Evolutionary conservation across 2,329 filamentous ascomycete species (phyloP), one percentile per base, ranked within the genome.

Genomic region (Paracoccidioides brasiliensis): DNA sequence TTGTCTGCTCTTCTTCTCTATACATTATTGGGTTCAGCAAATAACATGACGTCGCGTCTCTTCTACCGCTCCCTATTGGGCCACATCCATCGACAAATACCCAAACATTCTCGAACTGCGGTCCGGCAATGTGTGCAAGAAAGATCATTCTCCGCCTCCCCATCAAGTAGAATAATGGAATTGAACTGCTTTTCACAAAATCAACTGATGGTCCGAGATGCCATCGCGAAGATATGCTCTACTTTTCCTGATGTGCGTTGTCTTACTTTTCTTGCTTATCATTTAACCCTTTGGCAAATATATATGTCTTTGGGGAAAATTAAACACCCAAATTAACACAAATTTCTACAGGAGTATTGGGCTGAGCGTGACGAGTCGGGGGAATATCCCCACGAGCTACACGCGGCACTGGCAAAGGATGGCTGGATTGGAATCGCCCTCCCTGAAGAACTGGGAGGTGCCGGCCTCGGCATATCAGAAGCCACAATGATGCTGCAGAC

Each of bases 401-500:
- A 93, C 66, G 80, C 83, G 0, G 85, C 85, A 0, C 70, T 93
- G 7, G 84, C 88, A 6, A 80, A 80, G 55, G 85, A 83, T 60
- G 87, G 88, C 5, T 93, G 86, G 86, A 78, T 93, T 43, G 88
- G 88, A 2, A 90, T 91, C 61, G 86, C 86, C 0, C 72, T 93
- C 3, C 86, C 87, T 0, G 85, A 90, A 65, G 75, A 80, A 0
- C 77, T 89, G 0, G 88, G 88, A 3, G 88, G 88, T 0, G 79
- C 85, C 0, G 86, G 85, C 0, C 70, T 94, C 7, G 87, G 70
- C 64, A 89, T 94, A 40, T 84, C 85, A 0, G 88, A 93, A 66
- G 88, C 88, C 0, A 88, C 84, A 0, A 86, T 91, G 79, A 91
- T 93, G 86, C 79, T 93, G 76, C 88, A 94, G 64, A 87, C 86